A percentile compares a stretch with the other conserved stretches of the same genome.
Conservation (phyloP, 2,329 filamentous ascomycete species). For the Penicillium sp. region DNA sequence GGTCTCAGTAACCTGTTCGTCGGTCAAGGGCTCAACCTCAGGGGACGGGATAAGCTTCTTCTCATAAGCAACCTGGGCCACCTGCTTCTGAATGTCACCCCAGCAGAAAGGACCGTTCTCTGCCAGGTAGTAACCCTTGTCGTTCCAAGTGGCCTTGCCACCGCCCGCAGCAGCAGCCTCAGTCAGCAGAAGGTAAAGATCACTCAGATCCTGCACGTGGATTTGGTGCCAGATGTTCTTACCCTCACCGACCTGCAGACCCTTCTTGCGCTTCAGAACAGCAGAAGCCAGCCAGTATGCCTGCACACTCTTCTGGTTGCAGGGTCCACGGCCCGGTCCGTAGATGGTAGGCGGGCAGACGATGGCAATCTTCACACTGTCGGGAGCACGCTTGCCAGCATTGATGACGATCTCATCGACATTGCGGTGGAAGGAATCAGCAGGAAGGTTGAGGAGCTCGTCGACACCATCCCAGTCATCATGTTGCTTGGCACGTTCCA, state of each 20-base stretch:
- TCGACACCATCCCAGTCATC: conserved; percentile 41
- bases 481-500: conserved; percentile 37
- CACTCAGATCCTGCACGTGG: conserved; percentile 35
- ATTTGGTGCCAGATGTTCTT: conserved; percentile 37
- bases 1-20: conserved; percentile 35
- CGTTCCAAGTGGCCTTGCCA: conserved; percentile 35
- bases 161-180: conserved; percentile 34
- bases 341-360: conserved; percentile 38
- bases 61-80: conserved; percentile 43
- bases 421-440: conserved; percentile 34
- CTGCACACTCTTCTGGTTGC: conserved; percentile 35
- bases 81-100: conserved; percentile 32
- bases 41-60: conserved; percentile 45
- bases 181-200: conserved; percentile 30
- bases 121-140: conserved; percentile 44
- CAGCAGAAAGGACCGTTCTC: conserved; percentile 37
- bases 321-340: conserved; percentile 33
- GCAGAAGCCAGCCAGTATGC: conserved; percentile 35
- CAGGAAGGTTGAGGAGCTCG: conserved; percentile 36
- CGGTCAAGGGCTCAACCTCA: conserved; percentile 30
- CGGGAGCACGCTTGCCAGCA: conserved; percentile 19
- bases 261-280: conserved; percentile 30
- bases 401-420: conserved; percentile 36
- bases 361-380: conserved; percentile 31
- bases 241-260: conserved; percentile 34